These are phyloP conservation scores for Irpex sp. DNA, from an alignment of 1,284 basidiomycete species.

Conservation along the genomic window DNA sequence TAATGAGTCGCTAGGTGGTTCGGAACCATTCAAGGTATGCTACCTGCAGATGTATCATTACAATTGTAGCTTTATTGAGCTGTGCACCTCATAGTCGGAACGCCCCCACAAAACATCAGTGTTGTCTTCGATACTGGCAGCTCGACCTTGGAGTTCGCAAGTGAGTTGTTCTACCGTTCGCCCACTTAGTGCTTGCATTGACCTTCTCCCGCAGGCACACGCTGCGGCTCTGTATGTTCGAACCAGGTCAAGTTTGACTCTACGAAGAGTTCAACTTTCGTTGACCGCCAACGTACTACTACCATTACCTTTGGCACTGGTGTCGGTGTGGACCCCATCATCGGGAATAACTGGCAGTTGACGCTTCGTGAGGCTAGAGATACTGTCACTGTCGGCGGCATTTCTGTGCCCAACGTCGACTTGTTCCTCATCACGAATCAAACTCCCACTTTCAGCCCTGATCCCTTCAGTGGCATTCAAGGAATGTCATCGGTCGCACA, in stretches of 20 bases:
- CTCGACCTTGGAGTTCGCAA: constrained; percentile 45
- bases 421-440: constrained; percentile 52
- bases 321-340: constrained; percentile 53
- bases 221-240: constrained; percentile 39
- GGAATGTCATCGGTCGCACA: constrained; percentile 44
- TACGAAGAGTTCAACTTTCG: constrained; percentile 46
- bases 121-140: constrained; percentile 58
- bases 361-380: constrained; percentile 40
- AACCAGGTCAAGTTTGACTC: constrained; percentile 46
- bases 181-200: no score
- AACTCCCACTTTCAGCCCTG: constrained; percentile 43
- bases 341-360: constrained; percentile 41
- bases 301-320: constrained; percentile 52
- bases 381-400: constrained; percentile 43
- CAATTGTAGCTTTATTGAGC: not conserved
- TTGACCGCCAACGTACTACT: constrained; percentile 35
- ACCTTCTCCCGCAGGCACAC: no score
- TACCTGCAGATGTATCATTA: not conserved
- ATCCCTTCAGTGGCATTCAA: constrained; percentile 56
- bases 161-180: no score
- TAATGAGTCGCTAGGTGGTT: constrained; percentile 38
- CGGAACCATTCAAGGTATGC: constrained; percentile 35
- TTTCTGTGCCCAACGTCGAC: constrained; percentile 33
- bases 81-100: constrained; percentile 32
- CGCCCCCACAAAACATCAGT: constrained; percentile 44